Conservation (phyloP, 345 rosid species). For the Citrus medica region DNA sequence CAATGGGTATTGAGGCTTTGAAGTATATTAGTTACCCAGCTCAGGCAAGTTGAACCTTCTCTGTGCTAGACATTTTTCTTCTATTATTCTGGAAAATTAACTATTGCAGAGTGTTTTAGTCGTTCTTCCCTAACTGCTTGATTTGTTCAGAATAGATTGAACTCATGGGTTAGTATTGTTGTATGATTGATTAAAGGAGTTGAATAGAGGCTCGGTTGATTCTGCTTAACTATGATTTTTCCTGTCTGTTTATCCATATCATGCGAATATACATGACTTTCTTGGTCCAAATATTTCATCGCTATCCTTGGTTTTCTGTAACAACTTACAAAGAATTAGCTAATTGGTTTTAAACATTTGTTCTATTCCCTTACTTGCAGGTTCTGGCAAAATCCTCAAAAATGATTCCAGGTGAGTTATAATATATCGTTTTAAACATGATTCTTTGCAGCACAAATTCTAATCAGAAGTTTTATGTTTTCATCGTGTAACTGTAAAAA, state of each 20-base stretch:
- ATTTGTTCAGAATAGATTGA: not conserved
- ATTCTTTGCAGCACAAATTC: not conserved
- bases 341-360: not conserved
- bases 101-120: not conserved
- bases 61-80: not conserved
- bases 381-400: slow-evolving; percentile 94
- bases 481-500: not conserved
- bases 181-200: not conserved
- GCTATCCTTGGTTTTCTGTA: not conserved
- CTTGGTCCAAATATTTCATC: not conserved
- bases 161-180: not conserved
- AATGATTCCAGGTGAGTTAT: slow-evolving; percentile 83
- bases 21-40: slow-evolving; percentile 98
- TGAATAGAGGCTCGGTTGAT: not conserved
- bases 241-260: not conserved
- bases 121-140: not conserved
- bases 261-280: not conserved
- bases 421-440: not conserved
- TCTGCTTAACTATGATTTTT: not conserved
- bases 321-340: not conserved
- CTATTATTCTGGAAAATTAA: not conserved
- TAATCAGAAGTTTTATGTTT: not conserved
- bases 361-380: slow-evolving; percentile 36
- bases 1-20: slow-evolving; percentile 96
- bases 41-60: slow-evolving; percentile 49